A percentile compares a stretch with the other conserved stretches of the same genome.
Conservation (phyloP, 2,329 filamentous ascomycete genomes). For the Zymoseptoria ardabiliae region DNA sequence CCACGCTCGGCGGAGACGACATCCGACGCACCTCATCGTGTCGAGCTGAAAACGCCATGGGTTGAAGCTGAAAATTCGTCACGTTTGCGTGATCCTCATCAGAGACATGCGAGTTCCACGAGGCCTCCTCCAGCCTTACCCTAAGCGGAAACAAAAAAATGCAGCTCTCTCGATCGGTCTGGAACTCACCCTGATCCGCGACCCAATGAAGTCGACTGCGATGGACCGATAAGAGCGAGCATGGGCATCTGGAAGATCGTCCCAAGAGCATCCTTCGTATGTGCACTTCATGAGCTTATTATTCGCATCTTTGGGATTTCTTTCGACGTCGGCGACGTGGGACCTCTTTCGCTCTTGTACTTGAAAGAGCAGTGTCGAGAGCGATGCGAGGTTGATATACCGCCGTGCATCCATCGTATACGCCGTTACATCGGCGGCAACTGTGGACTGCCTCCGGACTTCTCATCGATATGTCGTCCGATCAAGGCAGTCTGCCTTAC, state of each 20-base stretch:
- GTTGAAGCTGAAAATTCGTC: background rate
- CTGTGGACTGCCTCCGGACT: too few species aligned
- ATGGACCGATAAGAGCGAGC: background rate
- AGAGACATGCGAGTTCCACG: background rate
- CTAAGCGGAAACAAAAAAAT: background rate
- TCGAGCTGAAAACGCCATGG: background rate
- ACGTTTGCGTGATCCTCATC: background rate
- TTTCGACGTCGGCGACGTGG: background rate
- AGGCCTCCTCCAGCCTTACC: background rate
- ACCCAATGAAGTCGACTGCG: background rate
- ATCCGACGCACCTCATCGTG: background rate
- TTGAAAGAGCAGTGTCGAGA: background rate
- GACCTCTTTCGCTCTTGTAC: background rate
- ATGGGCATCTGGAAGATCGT: background rate
- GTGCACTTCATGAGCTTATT: background rate
- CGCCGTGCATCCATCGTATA: background rate
- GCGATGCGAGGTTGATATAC: background rate
- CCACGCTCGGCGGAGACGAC: background rate
- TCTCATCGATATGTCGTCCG: background rate
- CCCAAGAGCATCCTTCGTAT: background rate
- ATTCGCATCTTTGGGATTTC: background rate
- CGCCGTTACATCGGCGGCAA: too few species aligned
- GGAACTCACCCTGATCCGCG: background rate
- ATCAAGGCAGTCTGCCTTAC: conserved; percentile 10
- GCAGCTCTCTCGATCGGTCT: background rate